phyloP scores from a whole-genome alignment of 1,139 yeast genomes.

The Geotrichum citri-aurantii region DNA sequence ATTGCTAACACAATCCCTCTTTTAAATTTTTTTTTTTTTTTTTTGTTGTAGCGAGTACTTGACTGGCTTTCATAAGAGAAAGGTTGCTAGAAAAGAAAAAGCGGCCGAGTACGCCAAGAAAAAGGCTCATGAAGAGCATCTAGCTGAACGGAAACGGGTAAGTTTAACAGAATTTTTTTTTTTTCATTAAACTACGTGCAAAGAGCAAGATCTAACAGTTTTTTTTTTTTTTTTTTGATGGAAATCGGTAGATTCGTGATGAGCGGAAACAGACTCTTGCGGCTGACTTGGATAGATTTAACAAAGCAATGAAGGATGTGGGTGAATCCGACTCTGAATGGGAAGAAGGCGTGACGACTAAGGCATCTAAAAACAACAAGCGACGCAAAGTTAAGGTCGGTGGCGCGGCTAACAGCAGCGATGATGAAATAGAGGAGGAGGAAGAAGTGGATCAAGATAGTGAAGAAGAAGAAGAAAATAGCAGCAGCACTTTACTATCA shows the following conservation, averaged over 20 bases:
- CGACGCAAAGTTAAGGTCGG: background rate
- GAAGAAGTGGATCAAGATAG: conserved; percentile 33
- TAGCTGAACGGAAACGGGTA: conserved; percentile 65
- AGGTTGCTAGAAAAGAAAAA: conserved; percentile 77
- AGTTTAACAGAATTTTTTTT: conserved; percentile 1
- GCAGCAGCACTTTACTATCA: background rate
- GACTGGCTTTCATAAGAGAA: conserved; percentile 94
- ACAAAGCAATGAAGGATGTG: conserved; percentile 14
- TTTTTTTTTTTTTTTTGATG: background rate
- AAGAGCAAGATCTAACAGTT: background rate
- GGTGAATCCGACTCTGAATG: conserved; percentile 12
- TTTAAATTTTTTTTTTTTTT: too few relatives aligned
- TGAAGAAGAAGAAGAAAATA: conserved; percentile 3
- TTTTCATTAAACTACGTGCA: background rate
- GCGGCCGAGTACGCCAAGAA: conserved; percentile 73
- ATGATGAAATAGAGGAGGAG: too few relatives aligned
- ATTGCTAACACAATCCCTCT: too few relatives aligned
- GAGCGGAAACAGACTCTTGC: conserved; percentile 15
- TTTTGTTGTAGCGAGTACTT: conserved; percentile 51
- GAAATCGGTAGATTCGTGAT: conserved; percentile 10
- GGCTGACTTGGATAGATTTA: conserved; percentile 13
- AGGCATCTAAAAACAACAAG: conserved; percentile 22
- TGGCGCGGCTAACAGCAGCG: conserved; percentile 23
- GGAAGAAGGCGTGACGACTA: conserved; percentile 9
- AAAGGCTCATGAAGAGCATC: conserved; percentile 61